Percentiles rank a stretch among this genome's conserved stretches.
phyloP scores from a whole-genome alignment of 176 grass and related monocot genomes.

The Saccharum officinarum region DNA sequence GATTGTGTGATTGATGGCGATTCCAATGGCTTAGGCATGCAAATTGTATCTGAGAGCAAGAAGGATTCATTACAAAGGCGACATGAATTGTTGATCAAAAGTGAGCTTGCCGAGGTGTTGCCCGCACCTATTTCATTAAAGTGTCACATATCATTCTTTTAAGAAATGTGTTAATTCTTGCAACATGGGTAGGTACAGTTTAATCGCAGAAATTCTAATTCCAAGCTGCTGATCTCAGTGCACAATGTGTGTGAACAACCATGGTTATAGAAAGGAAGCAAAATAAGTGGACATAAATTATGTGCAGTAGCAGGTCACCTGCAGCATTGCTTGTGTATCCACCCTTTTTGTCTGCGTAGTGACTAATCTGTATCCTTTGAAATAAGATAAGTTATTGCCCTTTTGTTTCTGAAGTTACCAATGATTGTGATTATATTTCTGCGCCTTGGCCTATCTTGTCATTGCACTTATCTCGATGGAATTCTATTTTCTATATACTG shows the following conservation, averaged over 20 bases:
- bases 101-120: too few relatives aligned
- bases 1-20: too few relatives aligned
- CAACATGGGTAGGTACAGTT: too few relatives aligned
- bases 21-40: not conserved
- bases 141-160: too few relatives aligned
- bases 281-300: not conserved
- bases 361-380: not conserved
- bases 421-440: not conserved
- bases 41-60: slow-evolving; percentile 58
- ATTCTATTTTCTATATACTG: too few relatives aligned
- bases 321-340: not conserved
- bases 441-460: not conserved
- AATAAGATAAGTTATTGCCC: not conserved
- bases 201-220: too few relatives aligned
- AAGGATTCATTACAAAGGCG: slow-evolving; percentile 73
- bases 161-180: too few relatives aligned
- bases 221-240: too few relatives aligned
- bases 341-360: not conserved
- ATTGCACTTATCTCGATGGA: not conserved
- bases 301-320: not conserved
- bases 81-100: slow-evolving; percentile 74
- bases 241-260: too few relatives aligned
- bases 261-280: too few relatives aligned
- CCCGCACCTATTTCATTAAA: too few relatives aligned
- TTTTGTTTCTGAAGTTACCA: not conserved